A percentile compares a stretch with the other conserved stretches of the same genome.
These are phyloP conservation scores for Calonectria hawksworthii DNA, from an alignment of 2,329 filamentous ascomycete species.

Conservation along the genomic window DNA sequence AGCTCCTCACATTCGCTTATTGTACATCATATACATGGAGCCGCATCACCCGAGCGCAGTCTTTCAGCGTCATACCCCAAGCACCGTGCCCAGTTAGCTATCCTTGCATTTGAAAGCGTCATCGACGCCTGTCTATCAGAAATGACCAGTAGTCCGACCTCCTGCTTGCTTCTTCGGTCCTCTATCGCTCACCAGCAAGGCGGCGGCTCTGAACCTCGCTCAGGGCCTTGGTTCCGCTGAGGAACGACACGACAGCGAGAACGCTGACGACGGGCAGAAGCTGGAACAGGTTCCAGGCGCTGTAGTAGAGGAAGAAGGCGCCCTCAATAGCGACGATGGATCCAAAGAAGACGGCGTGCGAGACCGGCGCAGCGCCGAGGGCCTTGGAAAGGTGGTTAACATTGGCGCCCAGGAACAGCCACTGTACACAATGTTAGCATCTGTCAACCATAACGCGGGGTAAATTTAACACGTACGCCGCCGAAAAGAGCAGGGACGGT, in stretches of 20 bases:
- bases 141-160: not conserved
- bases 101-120: constrained; percentile 3
- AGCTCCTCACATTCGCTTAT: constrained; percentile 26
- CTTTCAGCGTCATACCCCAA: constrained; percentile 5
- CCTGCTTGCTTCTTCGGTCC: not conserved
- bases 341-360: constrained; percentile 87
- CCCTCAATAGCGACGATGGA: constrained; percentile 90
- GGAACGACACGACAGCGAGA: constrained; percentile 79
- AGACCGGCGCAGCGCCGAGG: constrained; percentile 80
- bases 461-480: constrained; percentile 65
- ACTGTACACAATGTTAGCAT: constrained; percentile 65
- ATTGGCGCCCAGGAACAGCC: constrained; percentile 87
- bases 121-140: constrained; percentile 11
- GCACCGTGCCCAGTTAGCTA: not conserved
- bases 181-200: constrained; percentile 77
- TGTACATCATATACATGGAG: constrained; percentile 32
- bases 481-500: constrained; percentile 81
- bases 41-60: constrained; percentile 14
- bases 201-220: constrained; percentile 93
- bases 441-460: not conserved
- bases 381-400: constrained; percentile 82
- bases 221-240: constrained; percentile 91
- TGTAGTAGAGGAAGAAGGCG: constrained; percentile 96
- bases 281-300: constrained; percentile 92
- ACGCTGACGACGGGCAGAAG: constrained; percentile 79